A percentile compares a stretch with the other conserved stretches of the same genome.
These are phyloP conservation scores for Penicillium sp. DNA, from an alignment of 2,329 filamentous ascomycete species.

Conservation along the genomic window DNA sequence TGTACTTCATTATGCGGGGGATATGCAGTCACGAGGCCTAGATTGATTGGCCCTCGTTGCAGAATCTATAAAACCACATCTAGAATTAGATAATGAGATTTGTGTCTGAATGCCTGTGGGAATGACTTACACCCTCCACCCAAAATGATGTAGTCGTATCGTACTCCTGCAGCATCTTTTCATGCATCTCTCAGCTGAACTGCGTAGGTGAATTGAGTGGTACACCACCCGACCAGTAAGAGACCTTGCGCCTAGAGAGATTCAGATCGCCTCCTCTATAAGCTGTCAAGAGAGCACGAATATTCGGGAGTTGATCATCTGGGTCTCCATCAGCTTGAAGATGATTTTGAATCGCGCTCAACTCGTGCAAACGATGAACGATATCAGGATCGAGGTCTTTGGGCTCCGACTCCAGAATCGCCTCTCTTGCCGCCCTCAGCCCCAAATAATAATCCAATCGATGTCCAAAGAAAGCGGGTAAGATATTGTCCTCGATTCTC, in stretches of 20 bases:
- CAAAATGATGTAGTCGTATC: background rate
- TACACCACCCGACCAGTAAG: conserved; percentile 8
- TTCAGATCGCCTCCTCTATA: background rate
- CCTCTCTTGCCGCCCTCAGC: background rate
- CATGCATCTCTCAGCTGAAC: conserved; percentile 4
- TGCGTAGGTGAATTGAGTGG: conserved; percentile 7
- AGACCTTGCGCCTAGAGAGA: background rate
- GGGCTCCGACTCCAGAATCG: background rate
- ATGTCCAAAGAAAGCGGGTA: background rate
- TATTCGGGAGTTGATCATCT: conserved; percentile 1
- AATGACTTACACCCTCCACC: conserved; percentile 4
- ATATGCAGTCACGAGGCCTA: background rate
- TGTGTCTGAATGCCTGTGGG: background rate
- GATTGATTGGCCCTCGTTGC: background rate
- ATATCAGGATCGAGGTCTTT: background rate
- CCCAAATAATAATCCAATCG: background rate
- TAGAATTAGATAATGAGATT: background rate
- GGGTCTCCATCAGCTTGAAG: background rate
- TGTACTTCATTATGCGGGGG: background rate
- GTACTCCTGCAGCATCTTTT: background rate
- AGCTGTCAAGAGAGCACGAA: background rate
- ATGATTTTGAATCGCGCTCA: background rate
- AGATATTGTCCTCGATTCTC: conserved; percentile 1
- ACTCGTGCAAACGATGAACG: background rate
- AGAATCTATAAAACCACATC: background rate